Evolutionary conservation across 192 early-diverging fungal species (phyloP), one percentile per base, ranked within the genome.

Genomic region (Entophlyctis helioformis): DNA sequence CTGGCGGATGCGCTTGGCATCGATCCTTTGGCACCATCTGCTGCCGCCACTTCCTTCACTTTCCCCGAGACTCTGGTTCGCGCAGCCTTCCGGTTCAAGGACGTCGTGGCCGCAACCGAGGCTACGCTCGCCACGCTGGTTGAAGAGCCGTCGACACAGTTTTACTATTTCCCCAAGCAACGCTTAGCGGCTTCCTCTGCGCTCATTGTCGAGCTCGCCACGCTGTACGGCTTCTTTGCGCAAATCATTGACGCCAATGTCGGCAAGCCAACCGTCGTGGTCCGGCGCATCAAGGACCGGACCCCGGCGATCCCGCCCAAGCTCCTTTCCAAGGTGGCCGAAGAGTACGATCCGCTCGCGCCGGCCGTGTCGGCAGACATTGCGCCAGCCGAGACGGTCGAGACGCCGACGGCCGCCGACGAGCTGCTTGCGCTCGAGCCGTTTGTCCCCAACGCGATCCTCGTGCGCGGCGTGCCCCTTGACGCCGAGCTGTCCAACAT

Each of bases 191-290:
- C 59, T 42, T 83, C 85, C 36, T 65, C 74, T 39, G 81, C 31
- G 2, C 19, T 90, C 52, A 54, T 91, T 24, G 78, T 84, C 38
- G 79, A 73, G 11, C 63, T 92, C 41, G 78, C 74, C 13, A 64
- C 68, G n/a, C 68, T 76, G 38, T 94, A 92, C 64, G 63, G 76
- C 38, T 65, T 89, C 27, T 50, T 60, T 0, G 78, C 79, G 27
- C 77, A 83, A 38, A 77, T 84, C n/a, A 56, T 90, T 9, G 93
- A 96, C 60, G 71, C 73, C 20, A 80, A 88, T 56, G 84, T 54
- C 31, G 50, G 36, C 13, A 56, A 52, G 24, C 51, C 83, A 11
- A 89, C 78, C 19, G 83, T 91, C 1, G 63, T 71, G 6, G 54
- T 79, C 36, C 65, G 71, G 12, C 72, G 81, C 49, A 69, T 54